Conservation (phyloP, 202 grass and related monocot genomes). For the Panicum hallii region DNA sequence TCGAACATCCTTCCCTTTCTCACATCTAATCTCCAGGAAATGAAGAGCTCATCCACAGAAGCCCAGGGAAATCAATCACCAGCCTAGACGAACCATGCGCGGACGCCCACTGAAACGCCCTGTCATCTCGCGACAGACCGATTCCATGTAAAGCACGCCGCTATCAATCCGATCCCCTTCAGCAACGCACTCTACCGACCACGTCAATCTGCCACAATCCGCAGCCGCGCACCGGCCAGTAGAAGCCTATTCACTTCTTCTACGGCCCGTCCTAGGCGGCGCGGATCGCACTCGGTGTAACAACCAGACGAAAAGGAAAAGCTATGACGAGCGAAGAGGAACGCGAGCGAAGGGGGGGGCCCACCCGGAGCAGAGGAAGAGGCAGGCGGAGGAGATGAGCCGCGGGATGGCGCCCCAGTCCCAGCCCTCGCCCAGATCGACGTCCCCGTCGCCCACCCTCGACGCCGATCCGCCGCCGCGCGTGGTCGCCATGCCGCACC, state of each 20-base stretch:
- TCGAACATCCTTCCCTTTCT: neutral
- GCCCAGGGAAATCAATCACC: neutral
- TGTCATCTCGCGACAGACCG: neutral
- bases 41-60: neutral
- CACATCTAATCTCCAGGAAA: neutral
- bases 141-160: neutral
- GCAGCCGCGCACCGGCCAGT: neutral
- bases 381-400: conserved; percentile 60
- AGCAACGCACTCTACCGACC: neutral
- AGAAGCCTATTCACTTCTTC: neutral
- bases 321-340: neutral
- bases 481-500: conserved; percentile 44
- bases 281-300: neutral
- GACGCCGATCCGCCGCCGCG: conserved; percentile 50
- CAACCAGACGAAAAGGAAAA: neutral
- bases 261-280: neutral
- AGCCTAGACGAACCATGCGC: neutral
- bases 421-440: conserved; percentile 51
- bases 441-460: conserved; percentile 55
- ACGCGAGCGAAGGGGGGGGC: neutral
- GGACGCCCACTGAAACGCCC: neutral
- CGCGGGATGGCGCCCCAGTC: conserved; percentile 55
- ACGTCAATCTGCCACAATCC: neutral
- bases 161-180: conserved; percentile 7
- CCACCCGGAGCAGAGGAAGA: conserved; percentile 67